Evolutionary conservation across 2,329 filamentous ascomycete species (phyloP), one percentile per base, ranked within the genome.

Genomic region (Colletotrichum orbiculare): DNA sequence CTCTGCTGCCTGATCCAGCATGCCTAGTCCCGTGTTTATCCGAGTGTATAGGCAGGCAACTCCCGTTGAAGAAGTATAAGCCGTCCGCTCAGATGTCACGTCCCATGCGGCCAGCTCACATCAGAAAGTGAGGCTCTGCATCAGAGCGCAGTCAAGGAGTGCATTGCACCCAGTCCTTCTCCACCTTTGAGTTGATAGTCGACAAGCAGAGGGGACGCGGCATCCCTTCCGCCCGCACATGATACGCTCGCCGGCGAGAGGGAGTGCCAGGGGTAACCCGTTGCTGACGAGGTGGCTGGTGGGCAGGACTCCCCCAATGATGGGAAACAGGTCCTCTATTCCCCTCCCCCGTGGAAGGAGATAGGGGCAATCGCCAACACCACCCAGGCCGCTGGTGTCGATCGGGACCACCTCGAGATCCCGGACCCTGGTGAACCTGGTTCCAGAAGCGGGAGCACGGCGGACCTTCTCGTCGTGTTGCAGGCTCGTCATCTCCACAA

Each of bases 81-180:
- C 39, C 34, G 39, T 54, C 49, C 45, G 35, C 33, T 60, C 56
- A n/a, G 45, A 41, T 42, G 13, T 34, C 38, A 42, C 25, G 47
- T 17, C 37, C 39, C 13, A 13, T 9, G 35, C 9, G 45, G 45
- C 17, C 47, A 25, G 54, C 57, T 61, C 57, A 41, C 62, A 46
- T 61, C 57, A 55, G 61, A 60, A 15, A 10, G 33, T 65, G 58
- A 62, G 62, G 62, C 62, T 65, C 62, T 65, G 60, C 59, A 54
- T 66, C 41, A 46, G 10, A n/a, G 42, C 47, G 48, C 35, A 49
- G 25, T 25, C 25, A 25, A 25, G 60, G 53, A 66, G n/a, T 45
- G 47, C 52, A 57, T 56, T 57, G 25, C 39, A 46, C 37, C 45
- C 43, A 8, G 38, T 25, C 15, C 25, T 43, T 25, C 42, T 56